Evolutionary conservation across 2,329 filamentous ascomycete species (phyloP), one percentile per base, ranked within the genome.

Genomic region (Trichoderma cornu-damae): DNA sequence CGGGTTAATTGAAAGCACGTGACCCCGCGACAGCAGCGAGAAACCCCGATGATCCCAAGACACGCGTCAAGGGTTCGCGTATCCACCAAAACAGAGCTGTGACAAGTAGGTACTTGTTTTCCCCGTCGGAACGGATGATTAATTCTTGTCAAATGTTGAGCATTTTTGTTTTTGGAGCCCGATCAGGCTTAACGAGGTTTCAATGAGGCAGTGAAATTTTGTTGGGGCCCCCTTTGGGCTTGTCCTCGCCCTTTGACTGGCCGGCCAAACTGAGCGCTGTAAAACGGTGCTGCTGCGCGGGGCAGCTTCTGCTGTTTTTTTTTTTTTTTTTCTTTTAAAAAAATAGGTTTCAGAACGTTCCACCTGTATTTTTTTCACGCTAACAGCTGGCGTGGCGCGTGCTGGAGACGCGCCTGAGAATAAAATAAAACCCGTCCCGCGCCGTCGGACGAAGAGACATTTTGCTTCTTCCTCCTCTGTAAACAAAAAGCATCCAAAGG

Each of bases 351-450:
- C 43, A 46, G 53, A 58, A 35, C 37, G 35, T 47, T 53, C 62
- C 56, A 62, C 43, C 59, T 54, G 30, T 58, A 60, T 59, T 65
- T 67, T 65, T 67, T 66, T 64, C 69, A 66, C 69, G 69, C 69
- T 71, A 70, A 64, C 30, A 52, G 54, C 64, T 68, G 68, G 68
- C 63, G 66, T 67, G 69, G 69, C 69, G 69, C 57, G 57, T 70
- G 57, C 62, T 59, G 50, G 61, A 65, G 63, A 72, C 69, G 69
- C 69, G 69, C 54, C 63, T 66, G 60, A 67, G 68, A 49, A 69
- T 73, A 73, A 73, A 71, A 72, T n/a, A n/a, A n/a, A n/a, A n/a
- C n/a, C 63, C 65, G 63, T 64, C 62, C 61, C 62, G 58, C 64
- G 64, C 63, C 68, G 60, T 66, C 64, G 61, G 52, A 46, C 64